phyloP scores from a whole-genome alignment of 805 yeast genomes.

The Spathaspora sp. region DNA sequence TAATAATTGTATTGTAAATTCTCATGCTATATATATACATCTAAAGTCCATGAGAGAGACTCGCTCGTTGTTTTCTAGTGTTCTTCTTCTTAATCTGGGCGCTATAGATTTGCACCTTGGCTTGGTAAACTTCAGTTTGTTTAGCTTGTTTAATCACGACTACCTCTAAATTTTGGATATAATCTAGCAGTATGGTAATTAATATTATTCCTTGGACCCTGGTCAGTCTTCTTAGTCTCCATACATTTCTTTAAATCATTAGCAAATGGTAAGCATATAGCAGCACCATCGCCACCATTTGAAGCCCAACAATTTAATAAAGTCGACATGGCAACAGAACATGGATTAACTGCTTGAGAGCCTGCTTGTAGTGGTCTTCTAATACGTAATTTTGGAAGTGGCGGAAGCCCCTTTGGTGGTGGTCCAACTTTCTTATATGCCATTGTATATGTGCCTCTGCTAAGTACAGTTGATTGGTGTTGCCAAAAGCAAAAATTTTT shows the following conservation, averaged over 20 bases:
- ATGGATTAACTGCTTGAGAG: slow-evolving; percentile 52
- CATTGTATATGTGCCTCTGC: slow-evolving; percentile 16
- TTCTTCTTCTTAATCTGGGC: background rate
- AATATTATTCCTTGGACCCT: slow-evolving; percentile 38
- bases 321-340: slow-evolving; percentile 78
- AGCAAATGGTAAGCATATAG: slow-evolving; percentile 62
- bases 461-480: background rate
- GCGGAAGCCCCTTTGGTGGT: slow-evolving; percentile 50
- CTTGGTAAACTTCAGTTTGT: no score
- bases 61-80: background rate
- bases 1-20: background rate
- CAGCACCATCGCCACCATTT: slow-evolving; percentile 81
- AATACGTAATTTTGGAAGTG: slow-evolving; percentile 69
- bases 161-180: slow-evolving; percentile 50
- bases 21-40: background rate
- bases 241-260: slow-evolving; percentile 72
- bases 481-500: background rate
- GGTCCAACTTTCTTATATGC: slow-evolving; percentile 42
- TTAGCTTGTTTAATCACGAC: background rate
- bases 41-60: background rate
- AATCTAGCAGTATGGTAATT: slow-evolving; percentile 57
- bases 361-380: slow-evolving; percentile 59
- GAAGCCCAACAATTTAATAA: slow-evolving; percentile 95
- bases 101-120: no score
- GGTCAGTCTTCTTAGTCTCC: slow-evolving; percentile 42